Evolutionary conservation across 352 stramenopile species (phyloP), one percentile per base, ranked within the genome.

Genomic region (Phytophthora lateralis): DNA sequence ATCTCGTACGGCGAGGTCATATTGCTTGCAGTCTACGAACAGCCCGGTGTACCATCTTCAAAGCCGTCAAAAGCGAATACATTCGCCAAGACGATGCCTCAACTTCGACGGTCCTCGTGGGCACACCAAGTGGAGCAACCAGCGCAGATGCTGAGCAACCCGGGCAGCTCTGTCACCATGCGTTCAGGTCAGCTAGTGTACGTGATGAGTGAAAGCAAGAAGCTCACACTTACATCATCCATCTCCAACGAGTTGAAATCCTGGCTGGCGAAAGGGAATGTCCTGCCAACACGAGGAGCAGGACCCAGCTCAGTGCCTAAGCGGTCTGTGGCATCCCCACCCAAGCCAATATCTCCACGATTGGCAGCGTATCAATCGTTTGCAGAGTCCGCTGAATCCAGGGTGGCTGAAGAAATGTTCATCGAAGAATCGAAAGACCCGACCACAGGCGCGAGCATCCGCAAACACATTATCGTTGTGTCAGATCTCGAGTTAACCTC

Each of bases 161-260:
- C 80, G 5, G 78, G 80, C 3, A 71, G 60, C 35, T 80, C 72
- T 5, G 60, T 87, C 9, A 34, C 70, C 18, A 77, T 90, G 52
- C 48, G 38, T 8, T 29, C 62, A 2, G 74, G 71, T 2, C 78
- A 88, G 49, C 73, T 87, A 41, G 76, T 90, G 18, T 90, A 90
- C 60, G 67, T 90, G 29, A 64, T 90, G 55, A 88, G 80, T 37
- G 80, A 90, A 46, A 88, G 75, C 58, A 85, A 85, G 58, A 82
- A 76, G 21, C 60, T 88, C 24, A 82, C 74, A 11, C 66, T 80
- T 37, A 78, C 75, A 17, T 29, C 68, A 3, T 79, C 74, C 32
- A 78, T 85, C 50, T 43, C 67, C 1, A 65, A 73, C 21, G 63
- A 81, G 21, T 59, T 87, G 35, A 74, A 75, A 20, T 27, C 65